A percentile compares a stretch with the other conserved stretches of the same genome.
phyloP scores from a whole-genome alignment of 2,329 filamentous ascomycete genomes.

The Byssoonygena ceratinophila region DNA sequence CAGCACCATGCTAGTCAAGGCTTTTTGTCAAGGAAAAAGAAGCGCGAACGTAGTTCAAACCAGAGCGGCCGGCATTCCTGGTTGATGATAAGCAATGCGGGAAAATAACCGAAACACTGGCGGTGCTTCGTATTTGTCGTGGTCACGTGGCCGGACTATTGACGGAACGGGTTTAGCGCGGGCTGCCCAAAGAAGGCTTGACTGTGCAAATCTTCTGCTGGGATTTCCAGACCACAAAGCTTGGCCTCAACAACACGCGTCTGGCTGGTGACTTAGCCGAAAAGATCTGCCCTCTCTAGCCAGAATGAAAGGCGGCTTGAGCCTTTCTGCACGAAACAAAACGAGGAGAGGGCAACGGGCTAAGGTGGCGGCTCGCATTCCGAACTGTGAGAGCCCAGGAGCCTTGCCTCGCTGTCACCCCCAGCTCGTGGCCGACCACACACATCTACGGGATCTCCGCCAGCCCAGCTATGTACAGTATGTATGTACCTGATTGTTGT shows the following conservation, averaged over 20 bases:
- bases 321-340: background rate
- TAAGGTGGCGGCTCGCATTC: background rate
- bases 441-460: background rate
- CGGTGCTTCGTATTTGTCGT: conserved; percentile 4
- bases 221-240: conserved; percentile 9
- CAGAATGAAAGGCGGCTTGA: background rate
- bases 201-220: conserved; percentile 3
- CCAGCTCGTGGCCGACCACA: background rate
- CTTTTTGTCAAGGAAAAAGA: background rate
- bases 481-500: no score
- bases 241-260: conserved; percentile 12
- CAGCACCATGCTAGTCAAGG: no score
- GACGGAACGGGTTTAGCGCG: background rate
- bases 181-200: background rate
- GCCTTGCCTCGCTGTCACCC: background rate
- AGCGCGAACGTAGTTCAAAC: background rate
- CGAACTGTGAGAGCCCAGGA: no score
- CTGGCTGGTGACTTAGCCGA: conserved; percentile 1
- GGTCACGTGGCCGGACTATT: background rate
- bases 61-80: background rate
- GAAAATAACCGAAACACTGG: conserved; percentile 5
- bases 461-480: no score
- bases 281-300: background rate
- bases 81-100: background rate
- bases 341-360: background rate